Base-by-base conservation (phyloP, 1,284 basidiomycete species). In the Melanopsichium pennsylvanicum region DNA sequence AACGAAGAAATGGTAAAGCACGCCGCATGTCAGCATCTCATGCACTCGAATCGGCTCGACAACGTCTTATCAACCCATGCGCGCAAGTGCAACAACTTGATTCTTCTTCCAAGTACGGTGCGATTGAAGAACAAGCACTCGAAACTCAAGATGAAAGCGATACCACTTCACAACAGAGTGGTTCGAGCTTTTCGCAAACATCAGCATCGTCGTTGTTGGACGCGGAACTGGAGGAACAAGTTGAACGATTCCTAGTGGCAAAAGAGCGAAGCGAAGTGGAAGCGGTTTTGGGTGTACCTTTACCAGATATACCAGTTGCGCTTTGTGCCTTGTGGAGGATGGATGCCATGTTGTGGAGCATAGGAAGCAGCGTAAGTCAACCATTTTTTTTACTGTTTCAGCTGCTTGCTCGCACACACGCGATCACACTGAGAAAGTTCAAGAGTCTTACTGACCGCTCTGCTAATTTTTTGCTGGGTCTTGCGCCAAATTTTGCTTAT, bases 321-420 rank as follows among this genome's bases (percentile, higher is more conserved):
- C 59, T 76, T 26, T 70, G 72, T 32, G 56, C 72, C 8, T 51
- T 79, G 16, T 79, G 76, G 76, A 58, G 75, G 10, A 51, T 79
- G 27, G 76, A 79, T 37, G 72, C 72, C 12, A 69, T 75, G 38
- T 57, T 79, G 21, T 79, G 76, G 76, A 74, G 75, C 35, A 22
- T 79, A 7, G 76, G 72, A 11, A 69, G 64, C 29, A 67, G 59
- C 33, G 57, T 60, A 46, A 52, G 57, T 60, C n/a, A n/a, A n/a
- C n/a, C n/a, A n/a, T n/a, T n/a, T n/a, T n/a, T n/a, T n/a, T n/a
- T n/a, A n/a, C n/a, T n/a, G n/a, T n/a, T n/a, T n/a, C n/a, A n/a
- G n/a, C n/a, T n/a, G n/a, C n/a, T n/a, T n/a, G n/a, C n/a, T n/a
- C n/a, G n/a, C n/a, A n/a, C n/a, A n/a, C n/a, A n/a, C n/a, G n/a